These are phyloP conservation scores for Auricularia auricula-judae DNA, from an alignment of 768 basidiomycete genomes.

Conservation along the genomic window DNA sequence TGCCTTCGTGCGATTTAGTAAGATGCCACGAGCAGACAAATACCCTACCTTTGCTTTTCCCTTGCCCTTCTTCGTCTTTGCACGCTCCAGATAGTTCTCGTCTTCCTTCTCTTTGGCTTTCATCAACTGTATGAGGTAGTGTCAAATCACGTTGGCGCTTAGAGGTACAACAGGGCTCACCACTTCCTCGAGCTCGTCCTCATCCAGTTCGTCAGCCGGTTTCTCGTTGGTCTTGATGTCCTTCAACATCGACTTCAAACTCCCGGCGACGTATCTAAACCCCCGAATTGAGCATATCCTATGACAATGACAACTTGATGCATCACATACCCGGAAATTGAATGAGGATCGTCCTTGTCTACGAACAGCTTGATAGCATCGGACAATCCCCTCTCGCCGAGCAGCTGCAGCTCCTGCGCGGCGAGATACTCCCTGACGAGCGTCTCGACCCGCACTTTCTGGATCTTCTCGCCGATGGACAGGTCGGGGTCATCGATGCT, in stretches of 20 bases:
- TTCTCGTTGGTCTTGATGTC: constrained; percentile 56
- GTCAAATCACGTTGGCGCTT: not conserved
- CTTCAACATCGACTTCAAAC: constrained; percentile 53
- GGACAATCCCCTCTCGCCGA: constrained; percentile 84
- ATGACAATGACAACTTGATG: not conserved
- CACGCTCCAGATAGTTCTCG: constrained; percentile 46
- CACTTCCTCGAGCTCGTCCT: constrained; percentile 63
- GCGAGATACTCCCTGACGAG: constrained; percentile 86
- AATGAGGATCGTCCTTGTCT: constrained; percentile 93
- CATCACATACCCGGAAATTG: constrained; percentile 69
- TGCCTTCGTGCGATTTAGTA: not conserved
- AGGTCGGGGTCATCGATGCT: constrained; percentile 65
- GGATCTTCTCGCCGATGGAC: constrained; percentile 58
- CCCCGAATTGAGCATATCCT: too few relatives aligned
- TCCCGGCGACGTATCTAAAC: constrained; percentile 53
- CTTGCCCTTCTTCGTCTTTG: constrained; percentile 24
- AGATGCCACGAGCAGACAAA: not conserved
- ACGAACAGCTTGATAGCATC: constrained; percentile 93
- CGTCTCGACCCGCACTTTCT: constrained; percentile 74
- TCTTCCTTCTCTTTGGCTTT: constrained; percentile 37
- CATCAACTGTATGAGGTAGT: constrained; percentile 34
- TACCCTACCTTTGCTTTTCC: constrained; percentile 28
- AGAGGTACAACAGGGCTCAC: constrained; percentile 26
- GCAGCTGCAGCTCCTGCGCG: constrained; percentile 85
- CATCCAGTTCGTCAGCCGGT: constrained; percentile 58